Evolutionary conservation across 2,329 filamentous ascomycete genomes (phyloP).

Genomic region (Aspergillus sp.): DNA sequence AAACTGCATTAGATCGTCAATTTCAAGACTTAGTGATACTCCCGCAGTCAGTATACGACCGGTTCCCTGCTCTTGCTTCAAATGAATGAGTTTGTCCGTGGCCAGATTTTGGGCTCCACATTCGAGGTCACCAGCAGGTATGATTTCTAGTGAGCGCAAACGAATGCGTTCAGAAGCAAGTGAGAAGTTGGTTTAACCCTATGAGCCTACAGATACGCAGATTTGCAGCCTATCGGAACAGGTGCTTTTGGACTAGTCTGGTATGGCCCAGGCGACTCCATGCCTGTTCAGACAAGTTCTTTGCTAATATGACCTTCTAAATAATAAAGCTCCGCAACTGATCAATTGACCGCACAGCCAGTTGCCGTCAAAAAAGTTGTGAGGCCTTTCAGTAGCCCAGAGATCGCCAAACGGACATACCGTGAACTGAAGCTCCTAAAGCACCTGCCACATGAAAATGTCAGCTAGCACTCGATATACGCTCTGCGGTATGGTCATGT

Average conservation of each 20-base stretch:
- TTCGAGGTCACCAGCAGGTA: slow-evolving; percentile 99
- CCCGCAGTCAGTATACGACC: slow-evolving; percentile 6
- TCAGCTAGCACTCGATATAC: slow-evolving; percentile 44
- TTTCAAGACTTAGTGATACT: not conserved
- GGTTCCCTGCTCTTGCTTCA: slow-evolving; percentile 31
- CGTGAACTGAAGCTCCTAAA: slow-evolving; percentile 96
- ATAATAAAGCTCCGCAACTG: slow-evolving; percentile 77
- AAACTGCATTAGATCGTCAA: not conserved
- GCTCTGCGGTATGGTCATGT: not conserved
- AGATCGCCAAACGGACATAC: slow-evolving; percentile 95
- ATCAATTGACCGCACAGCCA: slow-evolving; percentile 94
- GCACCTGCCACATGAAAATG: slow-evolving; percentile 95
- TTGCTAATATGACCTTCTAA: slow-evolving; percentile 13
- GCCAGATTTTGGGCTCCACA: slow-evolving; percentile 98
- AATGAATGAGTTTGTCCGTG: slow-evolving; percentile 99
- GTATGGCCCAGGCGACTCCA: slow-evolving; percentile 53
- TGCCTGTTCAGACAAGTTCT: not conserved
- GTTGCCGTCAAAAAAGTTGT: slow-evolving; percentile 99
- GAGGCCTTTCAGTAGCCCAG: slow-evolving; percentile 99
- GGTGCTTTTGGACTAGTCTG: slow-evolving; percentile 97
- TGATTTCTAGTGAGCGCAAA: slow-evolving; percentile 7
- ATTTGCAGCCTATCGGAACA: slow-evolving; percentile 98
- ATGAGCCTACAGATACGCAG: slow-evolving; percentile 72
- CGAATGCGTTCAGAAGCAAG: not conserved
- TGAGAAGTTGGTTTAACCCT: slow-evolving; percentile 16